Evolutionary conservation across 257 asterid genomes (phyloP).

Genomic region (Marsdenia floribunda): DNA sequence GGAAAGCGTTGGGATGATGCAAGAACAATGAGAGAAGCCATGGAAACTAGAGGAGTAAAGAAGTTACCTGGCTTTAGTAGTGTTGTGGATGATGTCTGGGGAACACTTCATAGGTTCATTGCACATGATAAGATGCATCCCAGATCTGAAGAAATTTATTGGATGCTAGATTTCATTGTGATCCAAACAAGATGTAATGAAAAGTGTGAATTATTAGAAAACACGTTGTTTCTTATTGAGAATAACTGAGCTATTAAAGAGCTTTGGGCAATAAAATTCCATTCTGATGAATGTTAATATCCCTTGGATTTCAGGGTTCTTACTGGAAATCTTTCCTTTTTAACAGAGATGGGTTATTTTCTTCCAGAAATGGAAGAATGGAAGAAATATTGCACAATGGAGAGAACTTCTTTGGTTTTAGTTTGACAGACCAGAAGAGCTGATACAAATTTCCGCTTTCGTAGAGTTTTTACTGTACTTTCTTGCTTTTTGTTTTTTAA

Average conservation of each 20-base stretch:
- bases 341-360: too few species aligned
- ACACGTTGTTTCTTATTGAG: not conserved
- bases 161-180: slow-evolving; percentile 32
- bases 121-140: slow-evolving; percentile 58
- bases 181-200: slow-evolving; percentile 37
- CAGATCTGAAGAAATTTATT: slow-evolving; percentile 35
- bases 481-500: too few species aligned
- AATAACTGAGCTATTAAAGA: not conserved
- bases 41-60: slow-evolving; percentile 66
- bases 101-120: slow-evolving; percentile 45
- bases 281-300: too few species aligned
- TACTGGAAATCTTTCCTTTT: too few species aligned
- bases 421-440: too few species aligned
- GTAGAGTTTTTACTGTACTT: too few species aligned
- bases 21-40: slow-evolving; percentile 43
- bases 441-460: too few species aligned
- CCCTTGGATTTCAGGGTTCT: too few species aligned
- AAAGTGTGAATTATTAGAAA: slow-evolving; percentile 23
- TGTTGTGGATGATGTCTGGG: slow-evolving; percentile 50
- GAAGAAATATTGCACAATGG: too few species aligned
- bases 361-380: too few species aligned
- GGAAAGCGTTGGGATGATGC: slow-evolving; percentile 59
- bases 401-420: too few species aligned
- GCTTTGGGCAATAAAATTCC: too few species aligned
- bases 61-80: slow-evolving; percentile 63